Percentiles rank a stretch among this genome's conserved stretches.
These are phyloP conservation scores for Medicago truncatula DNA, from an alignment of 306 rosid species.

Conservation along the genomic window MtrunA17r5.0-ANR NC_053043.1:10676501-10677000, in stretches of 20 bases:
- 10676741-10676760: not conserved
- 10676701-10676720: too few species aligned
- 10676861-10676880: too few species aligned
- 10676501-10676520: slow-evolving; percentile 54
- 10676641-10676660: not conserved
- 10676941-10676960: not conserved
- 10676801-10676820: too few species aligned
- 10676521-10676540: slow-evolving; percentile 76
- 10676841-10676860: too few species aligned
- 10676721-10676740: not conserved
- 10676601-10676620: slow-evolving; percentile 66
- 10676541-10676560: slow-evolving; percentile 69
- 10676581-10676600: slow-evolving; percentile 66
- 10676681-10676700: not conserved
- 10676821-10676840: too few species aligned
- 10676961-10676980: slow-evolving; percentile 19
- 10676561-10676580: slow-evolving; percentile 48
- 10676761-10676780: not conserved
- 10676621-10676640: slow-evolving; percentile 5
- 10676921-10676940: too few species aligned
- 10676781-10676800: not conserved
- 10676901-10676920: too few species aligned
- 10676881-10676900: too few species aligned
- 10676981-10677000: slow-evolving; percentile 12
- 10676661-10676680: slow-evolving; percentile 7